These are phyloP conservation scores for Stromatinia cepivora DNA, from an alignment of 2,329 filamentous ascomycete species.

Conservation along the genomic window DNA sequence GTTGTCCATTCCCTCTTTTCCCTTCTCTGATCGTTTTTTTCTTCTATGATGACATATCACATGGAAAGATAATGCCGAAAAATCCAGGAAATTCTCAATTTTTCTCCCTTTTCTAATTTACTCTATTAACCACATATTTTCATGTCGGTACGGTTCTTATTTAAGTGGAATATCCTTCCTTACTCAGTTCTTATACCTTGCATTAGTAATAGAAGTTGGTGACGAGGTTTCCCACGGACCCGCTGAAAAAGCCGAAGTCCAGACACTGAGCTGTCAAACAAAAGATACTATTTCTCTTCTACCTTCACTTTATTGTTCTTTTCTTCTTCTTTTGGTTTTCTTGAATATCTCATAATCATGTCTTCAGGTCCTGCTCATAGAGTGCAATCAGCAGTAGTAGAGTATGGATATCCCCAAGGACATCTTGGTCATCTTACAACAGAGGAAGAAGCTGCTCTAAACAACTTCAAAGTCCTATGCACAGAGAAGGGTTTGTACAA, in stretches of 20 bases:
- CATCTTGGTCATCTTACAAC: constrained; percentile 76
- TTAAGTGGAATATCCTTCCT: background rate
- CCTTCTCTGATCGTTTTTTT: background rate
- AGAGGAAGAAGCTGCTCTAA: constrained; percentile 66
- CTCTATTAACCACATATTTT: background rate
- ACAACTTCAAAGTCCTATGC: constrained; percentile 69
- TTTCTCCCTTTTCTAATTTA: background rate
- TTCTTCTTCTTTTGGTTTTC: constrained; percentile 5
- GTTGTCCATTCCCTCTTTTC: background rate
- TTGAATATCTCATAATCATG: constrained; percentile 26
- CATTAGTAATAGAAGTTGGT: constrained; percentile 3
- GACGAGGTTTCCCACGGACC: constrained; percentile 16
- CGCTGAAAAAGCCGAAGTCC: constrained; percentile 8
- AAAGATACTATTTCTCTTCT: background rate
- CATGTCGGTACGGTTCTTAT: background rate
- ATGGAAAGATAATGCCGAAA: no score
- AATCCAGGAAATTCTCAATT: background rate
- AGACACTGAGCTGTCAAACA: constrained; percentile 2
- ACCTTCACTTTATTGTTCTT: background rate
- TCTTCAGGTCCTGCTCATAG: constrained; percentile 39
- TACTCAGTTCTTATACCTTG: background rate
- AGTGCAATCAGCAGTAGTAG: constrained; percentile 41
- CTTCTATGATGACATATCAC: background rate
- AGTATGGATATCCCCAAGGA: constrained; percentile 67
- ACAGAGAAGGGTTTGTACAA: constrained; percentile 64